A percentile compares a stretch with the other conserved stretches of the same genome.
Conservation (phyloP, 2,329 filamentous ascomycete genomes). For the Amylocarpus encephaloides region DNA sequence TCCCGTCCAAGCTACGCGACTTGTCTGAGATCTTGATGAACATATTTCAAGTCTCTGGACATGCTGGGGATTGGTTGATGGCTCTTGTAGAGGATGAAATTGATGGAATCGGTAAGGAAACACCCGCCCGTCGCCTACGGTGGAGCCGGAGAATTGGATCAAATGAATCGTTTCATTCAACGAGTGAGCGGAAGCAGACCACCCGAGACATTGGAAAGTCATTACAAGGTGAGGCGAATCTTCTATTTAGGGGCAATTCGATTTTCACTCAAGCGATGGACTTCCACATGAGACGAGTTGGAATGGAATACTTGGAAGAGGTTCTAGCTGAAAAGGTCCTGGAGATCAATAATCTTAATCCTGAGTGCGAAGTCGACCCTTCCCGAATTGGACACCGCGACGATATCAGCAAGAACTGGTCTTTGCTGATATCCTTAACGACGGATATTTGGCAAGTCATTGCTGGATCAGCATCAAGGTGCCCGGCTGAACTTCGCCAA, state of each 20-base stretch:
- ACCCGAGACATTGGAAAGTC: slow-evolving; percentile 75
- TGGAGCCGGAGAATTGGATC: slow-evolving; percentile 67
- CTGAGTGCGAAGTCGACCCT: slow-evolving; percentile 92
- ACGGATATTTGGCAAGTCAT: slow-evolving; percentile 84
- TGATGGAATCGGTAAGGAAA: slow-evolving; percentile 81
- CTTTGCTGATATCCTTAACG: slow-evolving; percentile 66
- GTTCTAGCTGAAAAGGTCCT: slow-evolving; percentile 77
- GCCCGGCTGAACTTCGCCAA: slow-evolving; percentile 74
- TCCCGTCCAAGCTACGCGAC: slow-evolving; percentile 71
- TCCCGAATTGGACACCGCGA: slow-evolving; percentile 62
- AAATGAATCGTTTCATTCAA: slow-evolving; percentile 58
- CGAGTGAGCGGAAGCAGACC: slow-evolving; percentile 61
- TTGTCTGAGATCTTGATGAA: slow-evolving; percentile 83
- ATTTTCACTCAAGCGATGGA: slow-evolving; percentile 89
- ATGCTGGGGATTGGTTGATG: slow-evolving; percentile 83
- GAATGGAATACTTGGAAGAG: slow-evolving; percentile 87
- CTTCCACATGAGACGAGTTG: slow-evolving; percentile 89
- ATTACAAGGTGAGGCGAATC: slow-evolving; percentile 79
- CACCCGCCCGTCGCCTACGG: slow-evolving; percentile 64
- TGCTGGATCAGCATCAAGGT: slow-evolving; percentile 62
- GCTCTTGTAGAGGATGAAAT: slow-evolving; percentile 94
- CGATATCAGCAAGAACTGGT: slow-evolving; percentile 80
- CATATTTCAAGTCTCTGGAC: slow-evolving; percentile 89
- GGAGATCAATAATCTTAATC: slow-evolving; percentile 85
- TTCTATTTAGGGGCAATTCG: slow-evolving; percentile 92